Percentiles rank a stretch among this genome's conserved stretches.
These are phyloP conservation scores for Fomitopsis pinicola DNA, from an alignment of 1,284 basidiomycete genomes.

Conservation along the genomic window DNA sequence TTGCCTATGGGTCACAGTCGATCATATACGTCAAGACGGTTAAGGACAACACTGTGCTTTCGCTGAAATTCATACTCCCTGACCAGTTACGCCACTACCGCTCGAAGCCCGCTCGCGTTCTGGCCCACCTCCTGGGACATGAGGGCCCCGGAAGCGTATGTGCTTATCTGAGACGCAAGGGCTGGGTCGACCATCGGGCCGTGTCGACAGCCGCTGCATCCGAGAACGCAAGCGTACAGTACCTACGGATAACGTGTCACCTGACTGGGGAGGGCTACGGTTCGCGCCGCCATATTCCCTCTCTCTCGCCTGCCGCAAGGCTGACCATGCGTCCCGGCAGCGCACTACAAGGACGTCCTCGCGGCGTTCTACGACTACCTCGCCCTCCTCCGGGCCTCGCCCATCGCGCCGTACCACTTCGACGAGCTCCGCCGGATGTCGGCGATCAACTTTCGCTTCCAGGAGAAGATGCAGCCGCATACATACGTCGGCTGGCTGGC, in stretches of 20 bases:
- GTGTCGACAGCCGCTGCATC: conserved; percentile 45
- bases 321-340: conserved; percentile 19
- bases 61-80: conserved; percentile 54
- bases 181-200: conserved; percentile 50
- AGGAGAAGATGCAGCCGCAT: conserved; percentile 42
- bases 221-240: conserved; percentile 47
- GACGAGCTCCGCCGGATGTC: conserved; percentile 53
- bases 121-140: conserved; percentile 68
- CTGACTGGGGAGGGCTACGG: conserved; percentile 59
- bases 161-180: conserved; percentile 58
- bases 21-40: conserved; percentile 60
- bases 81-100: conserved; percentile 49
- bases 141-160: conserved; percentile 65
- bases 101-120: conserved; percentile 49
- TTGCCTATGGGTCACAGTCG: conserved; percentile 28
- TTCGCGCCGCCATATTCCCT: conserved; percentile 19
- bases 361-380: conserved; percentile 59
- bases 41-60: conserved; percentile 53
- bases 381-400: conserved; percentile 41
- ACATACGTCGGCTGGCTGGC: conserved; percentile 18
- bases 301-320: background rate
- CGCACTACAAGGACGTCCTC: conserved; percentile 53
- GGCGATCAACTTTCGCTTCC: conserved; percentile 56
- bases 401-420: conserved; percentile 47
- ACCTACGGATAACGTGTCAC: conserved; percentile 53